Evolutionary conservation across 2,329 filamentous ascomycete genomes (phyloP).

Genomic region (Lasiodiplodia theobromae): DNA sequence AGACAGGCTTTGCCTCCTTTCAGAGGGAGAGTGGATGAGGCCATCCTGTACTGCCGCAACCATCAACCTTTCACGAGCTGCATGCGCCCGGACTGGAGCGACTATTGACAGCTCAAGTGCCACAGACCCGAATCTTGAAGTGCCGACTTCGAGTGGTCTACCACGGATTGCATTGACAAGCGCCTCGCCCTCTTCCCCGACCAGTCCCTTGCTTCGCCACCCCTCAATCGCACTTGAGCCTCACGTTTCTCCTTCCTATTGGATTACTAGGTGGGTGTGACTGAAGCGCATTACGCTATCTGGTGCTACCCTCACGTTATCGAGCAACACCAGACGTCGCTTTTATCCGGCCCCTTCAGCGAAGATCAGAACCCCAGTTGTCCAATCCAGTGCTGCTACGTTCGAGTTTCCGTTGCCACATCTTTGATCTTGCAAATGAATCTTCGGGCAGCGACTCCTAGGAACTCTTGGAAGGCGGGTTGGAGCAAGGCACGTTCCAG

Average conservation of each 20-base stretch:
- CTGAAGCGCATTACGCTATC: conserved; percentile 5
- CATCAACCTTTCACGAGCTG: background rate
- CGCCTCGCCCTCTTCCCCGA: background rate
- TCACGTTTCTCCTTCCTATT: conserved; percentile 4
- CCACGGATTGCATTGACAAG: background rate
- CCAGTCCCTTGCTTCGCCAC: background rate
- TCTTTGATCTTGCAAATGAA: background rate
- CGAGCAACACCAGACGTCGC: background rate
- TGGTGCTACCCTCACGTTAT: background rate
- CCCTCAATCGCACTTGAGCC: conserved; percentile 1
- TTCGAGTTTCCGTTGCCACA: background rate
- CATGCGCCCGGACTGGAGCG: conserved; percentile 1
- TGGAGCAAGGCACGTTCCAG: conserved; percentile 1
- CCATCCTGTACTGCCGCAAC: background rate
- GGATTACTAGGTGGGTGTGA: background rate
- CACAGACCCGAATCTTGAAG: conserved; percentile 13
- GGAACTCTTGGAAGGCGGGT: background rate
- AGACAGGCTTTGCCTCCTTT: conserved; percentile 13
- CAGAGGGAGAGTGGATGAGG: background rate
- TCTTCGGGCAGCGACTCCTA: background rate
- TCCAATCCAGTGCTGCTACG: background rate
- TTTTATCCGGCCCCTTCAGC: background rate
- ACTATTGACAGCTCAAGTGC: conserved; percentile 11
- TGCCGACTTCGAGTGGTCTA: background rate
- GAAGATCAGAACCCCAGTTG: background rate